These are phyloP conservation scores for Sideroxylon spinosum DNA, from an alignment of 179 eudicot species.

Conservation along the genomic window DNA sequence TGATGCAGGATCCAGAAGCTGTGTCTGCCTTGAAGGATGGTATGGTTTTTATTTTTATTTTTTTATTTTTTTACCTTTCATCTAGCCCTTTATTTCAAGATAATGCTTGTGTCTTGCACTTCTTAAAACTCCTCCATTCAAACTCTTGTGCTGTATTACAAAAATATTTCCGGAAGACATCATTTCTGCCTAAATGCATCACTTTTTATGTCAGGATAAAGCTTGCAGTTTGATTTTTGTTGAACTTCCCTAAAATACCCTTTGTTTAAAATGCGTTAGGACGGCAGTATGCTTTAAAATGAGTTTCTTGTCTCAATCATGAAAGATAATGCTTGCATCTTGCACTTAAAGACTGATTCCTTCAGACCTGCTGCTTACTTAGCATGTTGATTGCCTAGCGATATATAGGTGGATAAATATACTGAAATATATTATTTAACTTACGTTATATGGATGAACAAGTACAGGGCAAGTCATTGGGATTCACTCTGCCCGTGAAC, in stretches of 20 bases:
- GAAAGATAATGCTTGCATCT: background rate
- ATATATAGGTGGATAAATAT: background rate
- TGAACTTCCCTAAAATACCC: background rate
- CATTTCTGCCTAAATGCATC: background rate
- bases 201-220: background rate
- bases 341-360: background rate
- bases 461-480: slow-evolving; percentile 43
- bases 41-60: slow-evolving; percentile 19
- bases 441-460: background rate
- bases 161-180: background rate
- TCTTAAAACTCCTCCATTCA: background rate
- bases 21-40: slow-evolving; percentile 36
- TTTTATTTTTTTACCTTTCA: background rate
- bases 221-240: background rate
- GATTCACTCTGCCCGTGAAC: slow-evolving; percentile 34
- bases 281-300: background rate
- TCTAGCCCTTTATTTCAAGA: background rate
- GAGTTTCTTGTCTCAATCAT: background rate
- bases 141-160: background rate
- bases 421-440: background rate
- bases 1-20: slow-evolving; percentile 34
- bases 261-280: background rate
- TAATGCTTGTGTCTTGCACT: background rate
- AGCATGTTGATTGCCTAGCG: background rate
- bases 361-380: background rate